Base-by-base conservation (phyloP, 164 flowering plant species). In the Platanus orientalis region DNA sequence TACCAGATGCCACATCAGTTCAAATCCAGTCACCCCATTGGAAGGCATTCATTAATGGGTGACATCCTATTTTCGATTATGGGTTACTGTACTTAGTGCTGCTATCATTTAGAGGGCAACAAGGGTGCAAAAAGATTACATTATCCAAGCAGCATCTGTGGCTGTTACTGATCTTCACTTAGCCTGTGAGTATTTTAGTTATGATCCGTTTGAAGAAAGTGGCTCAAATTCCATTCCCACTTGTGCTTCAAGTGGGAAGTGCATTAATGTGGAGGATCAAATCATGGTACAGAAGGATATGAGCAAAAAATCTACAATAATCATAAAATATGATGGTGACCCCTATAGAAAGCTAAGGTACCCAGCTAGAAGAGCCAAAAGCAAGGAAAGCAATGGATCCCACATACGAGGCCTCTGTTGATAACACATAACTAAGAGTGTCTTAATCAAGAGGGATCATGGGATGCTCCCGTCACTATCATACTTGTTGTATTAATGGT, bases 61-160 rank as follows among this genome's bases (percentile, higher is more conserved):
- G 48, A 57, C 44, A 7, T 57, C 47, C 9, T 57, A 13, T 23
- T 21, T 40, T 57, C 21, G 14, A 19, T 57, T 39, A 19, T 34
- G 36, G n/a, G 12, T 57, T 57, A 25, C 13, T 57, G 47, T 57
- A 57, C 29, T 39, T 55, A 55, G 61, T 57, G 61, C 61, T 36
- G n/a, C 44, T 48, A 40, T 42, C 48, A 57, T 39, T 57, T 36
- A n/a, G 16, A 9, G 61, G 30, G 2, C 26, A 57, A 39, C n/a
- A n/a, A n/a, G n/a, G n/a, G 47, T 28, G 39, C 60, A 36, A 23
- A 21, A 1, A 57, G 2, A 23, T 21, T 36, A 11, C 14, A 55
- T 30, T 30, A 20, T 55, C 42, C 10, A 55, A 17, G 24, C 58
- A 16, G 17, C 30, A 19, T 27, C 14, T 28, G 32, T 54, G 32